Conservation (phyloP, 257 asterid species). For the Solanum appendiculatum region DNA sequence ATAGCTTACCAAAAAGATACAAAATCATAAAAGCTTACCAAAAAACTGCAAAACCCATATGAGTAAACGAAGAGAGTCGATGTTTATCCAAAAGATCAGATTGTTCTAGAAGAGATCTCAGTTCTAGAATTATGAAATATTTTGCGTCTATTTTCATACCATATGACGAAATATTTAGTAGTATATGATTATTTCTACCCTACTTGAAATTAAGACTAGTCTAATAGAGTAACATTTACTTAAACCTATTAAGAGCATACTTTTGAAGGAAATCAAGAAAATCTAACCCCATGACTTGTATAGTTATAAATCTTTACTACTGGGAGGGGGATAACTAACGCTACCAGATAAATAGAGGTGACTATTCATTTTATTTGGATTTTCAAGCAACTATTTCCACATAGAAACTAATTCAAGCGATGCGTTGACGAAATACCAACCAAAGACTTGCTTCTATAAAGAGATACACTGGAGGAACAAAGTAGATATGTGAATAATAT, state of each 20-base stretch:
- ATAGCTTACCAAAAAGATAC: too few relatives aligned
- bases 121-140: too few relatives aligned
- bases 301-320: not conserved
- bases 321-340: not conserved
- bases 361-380: not conserved
- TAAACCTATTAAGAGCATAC: not conserved
- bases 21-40: too few relatives aligned
- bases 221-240: not conserved
- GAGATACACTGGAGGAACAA: not conserved
- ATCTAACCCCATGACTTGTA: not conserved
- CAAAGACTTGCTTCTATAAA: not conserved
- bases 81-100: too few relatives aligned
- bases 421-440: not conserved
- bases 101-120: too few relatives aligned
- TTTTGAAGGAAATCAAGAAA: not conserved
- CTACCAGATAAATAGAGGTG: not conserved
- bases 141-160: too few relatives aligned
- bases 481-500: not conserved
- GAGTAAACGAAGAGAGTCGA: too few relatives aligned
- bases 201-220: too few relatives aligned
- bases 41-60: too few relatives aligned
- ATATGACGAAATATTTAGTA: too few relatives aligned
- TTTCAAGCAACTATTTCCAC: not conserved
- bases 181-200: too few relatives aligned
- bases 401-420: not conserved